phyloP scores from a whole-genome alignment of 345 rosid genomes.

The Ricinus communis region DNA sequence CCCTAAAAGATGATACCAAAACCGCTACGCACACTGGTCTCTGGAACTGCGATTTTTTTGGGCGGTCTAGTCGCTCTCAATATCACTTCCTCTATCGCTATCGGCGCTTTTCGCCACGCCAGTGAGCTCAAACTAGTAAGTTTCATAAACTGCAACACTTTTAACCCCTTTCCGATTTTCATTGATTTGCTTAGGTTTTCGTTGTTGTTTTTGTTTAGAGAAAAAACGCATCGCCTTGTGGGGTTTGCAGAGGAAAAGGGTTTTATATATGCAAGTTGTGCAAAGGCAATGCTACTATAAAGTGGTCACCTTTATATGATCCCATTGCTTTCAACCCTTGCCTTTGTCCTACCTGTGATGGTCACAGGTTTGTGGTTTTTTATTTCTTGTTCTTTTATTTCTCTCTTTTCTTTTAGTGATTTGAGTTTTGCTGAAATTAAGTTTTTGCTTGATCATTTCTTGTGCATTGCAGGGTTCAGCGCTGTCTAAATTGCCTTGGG shows the following conservation, averaged over 20 bases:
- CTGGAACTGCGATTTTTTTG: slow-evolving; percentile 34
- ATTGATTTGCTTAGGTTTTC: background rate
- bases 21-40: slow-evolving; percentile 37
- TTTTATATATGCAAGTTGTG: slow-evolving; percentile 82
- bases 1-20: slow-evolving; percentile 45
- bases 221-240: slow-evolving; percentile 51
- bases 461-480: slow-evolving; percentile 58
- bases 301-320: slow-evolving; percentile 82
- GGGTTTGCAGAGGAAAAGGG: slow-evolving; percentile 72
- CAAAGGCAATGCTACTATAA: slow-evolving; percentile 63
- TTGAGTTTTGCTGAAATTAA: background rate
- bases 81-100: slow-evolving; percentile 40
- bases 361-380: slow-evolving; percentile 55
- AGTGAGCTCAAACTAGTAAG: slow-evolving; percentile 46
- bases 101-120: slow-evolving; percentile 39
- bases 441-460: background rate
- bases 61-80: slow-evolving; percentile 49
- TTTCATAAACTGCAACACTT: no score
- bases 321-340: slow-evolving; percentile 76
- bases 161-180: background rate
- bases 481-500: slow-evolving; percentile 77
- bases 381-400: background rate
- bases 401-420: no score
- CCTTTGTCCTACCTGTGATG: slow-evolving; percentile 94
- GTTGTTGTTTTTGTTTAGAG: slow-evolving; percentile 31